These are phyloP conservation scores for Fragaria ananassa DNA, from an alignment of 306 rosid genomes.

Conservation along the genomic window DNA sequence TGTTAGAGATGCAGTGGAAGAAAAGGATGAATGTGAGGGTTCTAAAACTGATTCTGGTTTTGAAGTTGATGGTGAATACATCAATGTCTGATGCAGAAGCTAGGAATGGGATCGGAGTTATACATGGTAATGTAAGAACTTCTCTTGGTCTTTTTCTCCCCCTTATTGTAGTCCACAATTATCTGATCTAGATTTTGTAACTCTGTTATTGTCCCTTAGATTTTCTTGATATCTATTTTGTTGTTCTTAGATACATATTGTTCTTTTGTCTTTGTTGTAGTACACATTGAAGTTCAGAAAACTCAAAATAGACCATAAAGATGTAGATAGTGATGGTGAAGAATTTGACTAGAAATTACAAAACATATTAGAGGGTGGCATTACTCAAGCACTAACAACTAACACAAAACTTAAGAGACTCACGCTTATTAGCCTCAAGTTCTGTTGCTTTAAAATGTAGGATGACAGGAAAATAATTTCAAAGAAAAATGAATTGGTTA, in stretches of 20 bases:
- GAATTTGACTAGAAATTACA: conserved; percentile 2
- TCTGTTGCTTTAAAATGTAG: not conserved
- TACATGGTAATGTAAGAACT: not conserved
- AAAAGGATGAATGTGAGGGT: not conserved
- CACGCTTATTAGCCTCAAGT: not conserved
- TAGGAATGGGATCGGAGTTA: not conserved
- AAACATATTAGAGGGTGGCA: not conserved
- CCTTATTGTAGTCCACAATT: no score
- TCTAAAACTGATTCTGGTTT: not conserved
- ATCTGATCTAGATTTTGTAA: not conserved
- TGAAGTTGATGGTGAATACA: conserved; percentile 3
- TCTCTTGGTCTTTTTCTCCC: not conserved
- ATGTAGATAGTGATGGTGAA: not conserved
- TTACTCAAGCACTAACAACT: not conserved
- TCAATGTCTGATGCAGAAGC: not conserved
- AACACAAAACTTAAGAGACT: conserved; percentile 3
- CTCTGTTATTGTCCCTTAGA: not conserved
- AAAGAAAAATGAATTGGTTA: not conserved
- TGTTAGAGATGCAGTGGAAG: not conserved
- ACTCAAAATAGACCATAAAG: not conserved
- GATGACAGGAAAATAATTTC: not conserved
- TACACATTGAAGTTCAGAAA: not conserved
- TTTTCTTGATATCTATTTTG: not conserved
- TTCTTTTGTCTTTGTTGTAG: not conserved
- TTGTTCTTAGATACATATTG: not conserved